A percentile compares a stretch with the other conserved stretches of the same genome.
phyloP scores from a whole-genome alignment of 2,329 filamentous ascomycete species.

The Nothophoma quercina region DNA sequence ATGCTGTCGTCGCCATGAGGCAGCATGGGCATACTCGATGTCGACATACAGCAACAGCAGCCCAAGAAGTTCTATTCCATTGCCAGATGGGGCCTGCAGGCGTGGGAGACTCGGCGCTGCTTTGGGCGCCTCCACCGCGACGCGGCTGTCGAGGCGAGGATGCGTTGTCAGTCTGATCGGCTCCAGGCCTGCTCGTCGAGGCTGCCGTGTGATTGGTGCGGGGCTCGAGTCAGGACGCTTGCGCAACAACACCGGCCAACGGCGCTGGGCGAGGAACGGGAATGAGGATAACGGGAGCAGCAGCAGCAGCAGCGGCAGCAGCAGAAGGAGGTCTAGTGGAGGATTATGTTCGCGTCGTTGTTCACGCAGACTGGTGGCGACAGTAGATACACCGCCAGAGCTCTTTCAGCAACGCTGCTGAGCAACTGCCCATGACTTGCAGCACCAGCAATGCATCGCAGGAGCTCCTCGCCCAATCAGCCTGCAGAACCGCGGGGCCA shows the following conservation, averaged over 20 bases:
- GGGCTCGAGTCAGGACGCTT: constrained; percentile 10
- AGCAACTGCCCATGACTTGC: constrained; percentile 5
- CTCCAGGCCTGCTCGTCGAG: no score
- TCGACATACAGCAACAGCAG: constrained; percentile 5
- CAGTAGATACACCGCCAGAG: constrained; percentile 3
- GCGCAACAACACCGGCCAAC: constrained; percentile 7
- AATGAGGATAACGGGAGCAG: background rate
- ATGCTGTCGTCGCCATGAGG: constrained; percentile 42
- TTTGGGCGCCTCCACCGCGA: constrained; percentile 24
- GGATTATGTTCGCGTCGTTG: background rate
- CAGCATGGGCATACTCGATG: constrained; percentile 6
- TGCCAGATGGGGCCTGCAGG: constrained; percentile 27
- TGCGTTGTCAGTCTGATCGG: constrained; percentile 28
- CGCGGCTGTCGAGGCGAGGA: constrained; percentile 22
- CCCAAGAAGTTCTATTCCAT: constrained; percentile 24
- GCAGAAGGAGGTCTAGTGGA: background rate
- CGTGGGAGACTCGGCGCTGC: constrained; percentile 25
- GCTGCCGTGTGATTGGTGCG: constrained; percentile 9
- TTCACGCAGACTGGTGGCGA: constrained; percentile 9
- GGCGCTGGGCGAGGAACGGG: background rate
- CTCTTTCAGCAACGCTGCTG: background rate
- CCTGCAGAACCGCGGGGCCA: constrained; percentile 1
- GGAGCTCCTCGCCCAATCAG: constrained; percentile 21
- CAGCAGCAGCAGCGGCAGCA: background rate
- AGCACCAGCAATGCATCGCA: constrained; percentile 21